phyloP scores from a whole-genome alignment of 306 rosid species.

The Trifolium repens region DNA sequence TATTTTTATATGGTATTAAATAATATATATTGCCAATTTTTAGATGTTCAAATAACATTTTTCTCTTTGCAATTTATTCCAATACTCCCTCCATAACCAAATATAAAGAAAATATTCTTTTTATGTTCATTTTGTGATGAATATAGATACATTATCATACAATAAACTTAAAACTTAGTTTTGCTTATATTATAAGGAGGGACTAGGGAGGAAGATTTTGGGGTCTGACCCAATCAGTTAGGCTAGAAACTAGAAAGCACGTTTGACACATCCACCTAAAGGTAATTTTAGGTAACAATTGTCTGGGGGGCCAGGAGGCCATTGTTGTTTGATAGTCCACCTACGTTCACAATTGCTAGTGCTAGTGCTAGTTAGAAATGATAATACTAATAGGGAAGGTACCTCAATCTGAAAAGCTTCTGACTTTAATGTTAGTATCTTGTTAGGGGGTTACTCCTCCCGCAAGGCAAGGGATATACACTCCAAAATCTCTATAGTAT shows the following conservation, averaged over 20 bases:
- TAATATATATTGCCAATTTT: no score
- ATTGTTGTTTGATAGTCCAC: not conserved
- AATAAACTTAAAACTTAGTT: no score
- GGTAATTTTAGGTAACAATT: not conserved
- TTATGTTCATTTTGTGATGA: no score
- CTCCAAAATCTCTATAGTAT: slow-evolving; percentile 34
- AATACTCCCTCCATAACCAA: no score
- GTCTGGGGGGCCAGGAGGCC: not conserved
- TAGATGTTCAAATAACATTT: no score
- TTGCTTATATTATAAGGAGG: no score
- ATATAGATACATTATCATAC: no score
- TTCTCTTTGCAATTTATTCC: no score
- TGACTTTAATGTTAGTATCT: slow-evolving; percentile 37
- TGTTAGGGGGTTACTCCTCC: slow-evolving; percentile 30
- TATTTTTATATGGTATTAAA: no score
- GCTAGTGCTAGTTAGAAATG: not conserved
- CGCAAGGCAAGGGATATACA: slow-evolving; percentile 12
- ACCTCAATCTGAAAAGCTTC: slow-evolving; percentile 39
- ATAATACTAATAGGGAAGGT: slow-evolving; percentile 13
- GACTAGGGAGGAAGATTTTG: not conserved
- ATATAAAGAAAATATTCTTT: no score
- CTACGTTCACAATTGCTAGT: not conserved
- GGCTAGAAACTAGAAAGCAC: no score
- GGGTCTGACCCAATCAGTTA: not conserved
- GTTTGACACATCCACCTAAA: not conserved